Percentiles rank a stretch among this genome's conserved stretches.
These are phyloP conservation scores for Fomitopsis betulina DNA, from an alignment of 1,284 basidiomycete genomes.

Conservation along the genomic window DNA sequence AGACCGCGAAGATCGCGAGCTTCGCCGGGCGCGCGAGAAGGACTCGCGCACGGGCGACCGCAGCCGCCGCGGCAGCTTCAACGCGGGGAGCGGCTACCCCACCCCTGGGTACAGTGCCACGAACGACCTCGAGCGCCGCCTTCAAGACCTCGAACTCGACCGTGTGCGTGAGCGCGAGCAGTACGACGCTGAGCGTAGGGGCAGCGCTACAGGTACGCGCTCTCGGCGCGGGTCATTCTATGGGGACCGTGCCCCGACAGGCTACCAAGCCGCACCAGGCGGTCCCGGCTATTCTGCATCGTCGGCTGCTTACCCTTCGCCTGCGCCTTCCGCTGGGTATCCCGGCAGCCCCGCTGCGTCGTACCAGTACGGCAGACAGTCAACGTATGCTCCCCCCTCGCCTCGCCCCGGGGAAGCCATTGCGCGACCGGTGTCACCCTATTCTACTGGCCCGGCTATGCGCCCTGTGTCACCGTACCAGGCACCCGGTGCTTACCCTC, in stretches of 20 bases:
- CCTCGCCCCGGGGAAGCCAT: conserved; percentile 17
- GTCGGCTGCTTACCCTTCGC: conserved; percentile 11
- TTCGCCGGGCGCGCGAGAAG: conserved; percentile 47
- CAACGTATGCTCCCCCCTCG: conserved; percentile 16
- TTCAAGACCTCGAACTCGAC: conserved; percentile 27
- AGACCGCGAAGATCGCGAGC: conserved; percentile 46
- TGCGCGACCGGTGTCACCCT: conserved; percentile 26
- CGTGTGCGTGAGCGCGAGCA: conserved; percentile 25
- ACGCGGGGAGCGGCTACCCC: conserved; percentile 10
- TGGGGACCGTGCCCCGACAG: conserved; percentile 14
- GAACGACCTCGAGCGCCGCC: conserved; percentile 27
- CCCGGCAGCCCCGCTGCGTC: conserved; percentile 15
- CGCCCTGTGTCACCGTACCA: conserved; percentile 29
- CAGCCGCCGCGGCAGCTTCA: conserved; percentile 16
- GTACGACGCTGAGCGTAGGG: conserved; percentile 20
- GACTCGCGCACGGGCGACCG: conserved; percentile 36
- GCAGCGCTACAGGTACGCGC: conserved; percentile 11
- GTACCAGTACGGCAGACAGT: conserved; percentile 13
- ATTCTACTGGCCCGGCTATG: conserved; percentile 17
- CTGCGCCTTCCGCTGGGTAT: conserved; percentile 1
- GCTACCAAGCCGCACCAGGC: conserved; percentile 18
- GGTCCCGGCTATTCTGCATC: conserved; percentile 9
- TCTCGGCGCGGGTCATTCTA: conserved; percentile 25
- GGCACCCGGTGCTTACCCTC: conserved; percentile 15
- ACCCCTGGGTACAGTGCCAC: conserved; percentile 19